These are phyloP conservation scores for Porodaedalea pini DNA, from an alignment of 1,284 basidiomycete genomes.

Conservation along the genomic window DNA sequence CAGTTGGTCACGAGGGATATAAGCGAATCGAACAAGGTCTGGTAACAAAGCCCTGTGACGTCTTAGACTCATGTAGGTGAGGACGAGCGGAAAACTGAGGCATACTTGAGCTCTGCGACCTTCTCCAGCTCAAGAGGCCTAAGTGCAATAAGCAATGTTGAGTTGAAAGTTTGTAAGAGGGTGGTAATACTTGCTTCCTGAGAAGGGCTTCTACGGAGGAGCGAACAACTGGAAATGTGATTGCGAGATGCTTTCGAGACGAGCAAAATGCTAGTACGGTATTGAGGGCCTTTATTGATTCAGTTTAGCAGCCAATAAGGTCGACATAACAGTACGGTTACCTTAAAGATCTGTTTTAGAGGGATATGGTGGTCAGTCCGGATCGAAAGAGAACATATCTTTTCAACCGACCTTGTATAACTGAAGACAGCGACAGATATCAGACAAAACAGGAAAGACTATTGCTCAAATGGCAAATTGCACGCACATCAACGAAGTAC, in stretches of 20 bases:
- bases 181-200: conserved; percentile 49
- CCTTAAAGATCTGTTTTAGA: conserved; percentile 27
- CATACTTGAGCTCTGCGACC: conserved; percentile 83
- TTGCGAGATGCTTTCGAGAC: conserved; percentile 77
- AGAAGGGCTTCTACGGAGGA: conserved; percentile 76
- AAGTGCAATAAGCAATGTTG: conserved; percentile 9
- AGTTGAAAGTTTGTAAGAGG: neutral
- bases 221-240: conserved; percentile 74
- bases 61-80: neutral
- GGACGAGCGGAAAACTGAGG: conserved; percentile 10
- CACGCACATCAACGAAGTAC: conserved; percentile 27
- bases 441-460: neutral
- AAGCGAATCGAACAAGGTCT: conserved; percentile 78
- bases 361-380: neutral
- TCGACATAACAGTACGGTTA: conserved; percentile 24
- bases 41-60: conserved; percentile 69
- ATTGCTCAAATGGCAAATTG: neutral
- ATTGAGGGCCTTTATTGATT: conserved; percentile 68
- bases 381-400: neutral
- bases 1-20: conserved; percentile 66
- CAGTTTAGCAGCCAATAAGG: neutral
- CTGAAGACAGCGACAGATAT: neutral
- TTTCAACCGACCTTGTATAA: conserved; percentile 15
- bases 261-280: conserved; percentile 88
- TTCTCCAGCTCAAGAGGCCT: conserved; percentile 78